Conservation (phyloP, 129 eudicot species). For the Pulicaria dysenterica region DNA sequence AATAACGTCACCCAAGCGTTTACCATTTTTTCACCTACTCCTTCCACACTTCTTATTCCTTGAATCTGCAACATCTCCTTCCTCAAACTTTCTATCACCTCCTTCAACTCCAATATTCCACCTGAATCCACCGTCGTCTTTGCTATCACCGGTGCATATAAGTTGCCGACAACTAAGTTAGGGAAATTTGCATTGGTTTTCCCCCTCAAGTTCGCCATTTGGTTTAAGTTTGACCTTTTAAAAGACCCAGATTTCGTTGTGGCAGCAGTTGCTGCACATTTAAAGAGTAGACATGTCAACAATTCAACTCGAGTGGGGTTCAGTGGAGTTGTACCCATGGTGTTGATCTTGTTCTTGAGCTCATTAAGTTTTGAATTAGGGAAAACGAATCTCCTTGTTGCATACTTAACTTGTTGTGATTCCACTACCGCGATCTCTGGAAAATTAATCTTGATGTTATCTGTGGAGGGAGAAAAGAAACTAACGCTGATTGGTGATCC, state of each 20-base stretch:
- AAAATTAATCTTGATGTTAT: not conserved
- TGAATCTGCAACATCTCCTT: not conserved
- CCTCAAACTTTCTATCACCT: not conserved
- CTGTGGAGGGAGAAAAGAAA: not conserved
- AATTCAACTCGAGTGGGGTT: conserved; percentile 11
- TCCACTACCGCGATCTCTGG: not conserved
- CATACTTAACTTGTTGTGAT: not conserved
- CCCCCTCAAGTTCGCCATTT: conserved; percentile 7
- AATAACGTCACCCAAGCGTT: not conserved
- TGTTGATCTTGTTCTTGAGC: conserved; percentile 23
- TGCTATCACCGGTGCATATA: not conserved
- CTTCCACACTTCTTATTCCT: not conserved
- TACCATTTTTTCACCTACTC: not conserved
- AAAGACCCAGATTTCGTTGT: not conserved
- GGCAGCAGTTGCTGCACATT: conserved; percentile 9
- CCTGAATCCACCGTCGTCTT: not conserved
- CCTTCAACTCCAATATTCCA: conserved; percentile 2
- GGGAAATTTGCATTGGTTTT: not conserved
- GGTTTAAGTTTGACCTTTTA: not conserved
- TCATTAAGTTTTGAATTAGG: conserved; percentile 10
- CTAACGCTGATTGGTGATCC: not conserved
- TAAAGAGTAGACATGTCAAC: conserved; percentile 12
- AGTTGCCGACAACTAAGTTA: not conserved
- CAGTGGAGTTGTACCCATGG: conserved; percentile 1
- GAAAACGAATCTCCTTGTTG: conserved; percentile 20